Percentiles rank a stretch among this genome's conserved stretches.
Evolutionary conservation across 768 basidiomycete species (phyloP).

Genomic region (Postia placenta): DNA sequence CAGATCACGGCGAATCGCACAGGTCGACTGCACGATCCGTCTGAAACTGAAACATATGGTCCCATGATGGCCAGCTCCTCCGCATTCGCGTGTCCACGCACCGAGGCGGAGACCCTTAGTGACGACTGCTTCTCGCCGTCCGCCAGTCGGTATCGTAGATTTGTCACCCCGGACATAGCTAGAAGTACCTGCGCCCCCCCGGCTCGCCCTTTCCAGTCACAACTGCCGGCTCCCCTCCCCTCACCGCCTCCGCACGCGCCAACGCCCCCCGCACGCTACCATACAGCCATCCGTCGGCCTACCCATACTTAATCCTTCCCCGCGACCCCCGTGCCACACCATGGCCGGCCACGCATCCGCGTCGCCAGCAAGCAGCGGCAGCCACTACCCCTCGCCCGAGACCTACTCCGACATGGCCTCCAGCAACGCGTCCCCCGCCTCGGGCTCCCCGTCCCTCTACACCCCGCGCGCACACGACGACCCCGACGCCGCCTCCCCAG

Average conservation of each 20-base stretch:
- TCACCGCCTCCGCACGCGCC: constrained; percentile 12
- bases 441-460: constrained; percentile 12
- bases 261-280: neutral
- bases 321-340: neutral
- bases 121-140: constrained; percentile 18
- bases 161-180: constrained; percentile 17
- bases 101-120: constrained; percentile 19
- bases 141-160: constrained; percentile 16
- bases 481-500: constrained; percentile 6
- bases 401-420: constrained; percentile 13
- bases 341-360: constrained; percentile 14
- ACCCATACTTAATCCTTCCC: constrained; percentile 2
- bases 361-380: constrained; percentile 14
- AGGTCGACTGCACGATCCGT: neutral
- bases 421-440: constrained; percentile 15
- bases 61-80: constrained; percentile 8
- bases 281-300: neutral
- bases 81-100: constrained; percentile 9
- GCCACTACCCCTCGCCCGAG: constrained; percentile 17
- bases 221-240: constrained; percentile 13
- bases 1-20: constrained; percentile 4
- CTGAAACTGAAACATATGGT: constrained; percentile 6
- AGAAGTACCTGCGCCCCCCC: constrained; percentile 17
- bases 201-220: constrained; percentile 5
- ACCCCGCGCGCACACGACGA: constrained; percentile 13